Evolutionary conservation across 306 rosid genomes (phyloP), one percentile per base, ranked within the genome.

Genomic region (Gleditsia sinensis): DNA sequence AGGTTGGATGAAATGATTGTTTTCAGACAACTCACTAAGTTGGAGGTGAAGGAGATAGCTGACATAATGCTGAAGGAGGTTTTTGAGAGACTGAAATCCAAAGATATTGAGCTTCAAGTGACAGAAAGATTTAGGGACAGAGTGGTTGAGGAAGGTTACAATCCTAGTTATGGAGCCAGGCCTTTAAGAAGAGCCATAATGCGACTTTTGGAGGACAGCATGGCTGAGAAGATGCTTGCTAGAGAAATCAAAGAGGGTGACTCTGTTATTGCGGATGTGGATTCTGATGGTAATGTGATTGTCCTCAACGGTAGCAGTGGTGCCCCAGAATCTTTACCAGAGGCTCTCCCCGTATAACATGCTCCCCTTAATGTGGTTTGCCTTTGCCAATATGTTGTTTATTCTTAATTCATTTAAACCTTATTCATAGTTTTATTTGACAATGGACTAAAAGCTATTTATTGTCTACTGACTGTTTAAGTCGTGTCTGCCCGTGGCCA

Each of bases 201-300:
- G 98, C 83, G 97, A 69, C 97, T 93, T 40, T 82, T 93, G 90
- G 98, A 93, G 85, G 97, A 93, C 81, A 89, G 97, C 85, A 93
- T 93, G 98, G 98, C 97, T 3, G 98, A 93, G 86, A 93, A 93
- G 97, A 91, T 93, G 97, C 97, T 93, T 51, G 86, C 97, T 1
- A 82, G 98, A 71, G 98, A 91, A 84, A 93, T 93, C 74, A 91
- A 91, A 57, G 98, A 89, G 83, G 98, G 98, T 0, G 98, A 93
- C 75, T 94, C 96, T 0, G 96, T 91, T 49, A 94, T 91, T n/a
- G 97, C 91, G 59, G 98, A 94, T 61, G 91, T 90, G 0, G 98
- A 94, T 59, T 81, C 98, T 43, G 96, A 94, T 11, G 98, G 98
- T 3, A 94, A 91, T 9, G 98, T 94, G 57, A 89, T 90, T 7